Base-by-base conservation (phyloP, 805 yeast genomes). In the Hanseniaspora osmophila region DNA sequence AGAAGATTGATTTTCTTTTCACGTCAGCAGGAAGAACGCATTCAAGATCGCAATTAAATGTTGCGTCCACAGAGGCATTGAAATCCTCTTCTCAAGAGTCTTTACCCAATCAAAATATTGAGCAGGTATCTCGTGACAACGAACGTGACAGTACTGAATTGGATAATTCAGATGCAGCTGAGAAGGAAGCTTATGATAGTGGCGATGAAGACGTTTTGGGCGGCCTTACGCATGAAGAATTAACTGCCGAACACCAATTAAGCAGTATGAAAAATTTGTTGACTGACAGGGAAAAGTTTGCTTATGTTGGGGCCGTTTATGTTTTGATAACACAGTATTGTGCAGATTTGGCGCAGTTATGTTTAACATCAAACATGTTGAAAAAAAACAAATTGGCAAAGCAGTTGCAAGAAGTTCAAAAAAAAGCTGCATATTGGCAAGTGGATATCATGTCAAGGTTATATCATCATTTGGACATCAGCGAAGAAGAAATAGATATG, bases 261-360 rank as follows among this genome's bases (percentile, higher is more conserved):
- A 75, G 76, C 45, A 74, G 90, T 1, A 92, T 96, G 5, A 85
- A 80, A 58, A 74, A 77, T 19, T 74, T 92, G 75, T 69, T 92
- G 13, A 70, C 78, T 7, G 97, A 86, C 15, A 69, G 81, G 13
- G 96, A 92, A 60, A 80, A 84, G 55, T 80, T 88, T 49, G 97
- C 97, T 2, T 92, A 92, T 57, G 83, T 84, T 6, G 97, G 96
- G 0, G 69, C 90, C 10, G 78, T 82, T 9, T 81, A 84, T 52
- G 71, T 92, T 33, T 70, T 82, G 6, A 73, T 80, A 44, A 84
- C 82, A 19, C 84, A 83, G 17, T 77, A 87, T 81, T 94, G 94
- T 16, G 74, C 84, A 0, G 78, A 77, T n/a, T 63, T 88, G 47
- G 88, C 92, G 1, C 64, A 67, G 43, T 59, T 78, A 17, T 71